These are phyloP conservation scores for Rhexocercosporidium sp. DNA, from an alignment of 2,329 filamentous ascomycete genomes.

Conservation along the genomic window DNA sequence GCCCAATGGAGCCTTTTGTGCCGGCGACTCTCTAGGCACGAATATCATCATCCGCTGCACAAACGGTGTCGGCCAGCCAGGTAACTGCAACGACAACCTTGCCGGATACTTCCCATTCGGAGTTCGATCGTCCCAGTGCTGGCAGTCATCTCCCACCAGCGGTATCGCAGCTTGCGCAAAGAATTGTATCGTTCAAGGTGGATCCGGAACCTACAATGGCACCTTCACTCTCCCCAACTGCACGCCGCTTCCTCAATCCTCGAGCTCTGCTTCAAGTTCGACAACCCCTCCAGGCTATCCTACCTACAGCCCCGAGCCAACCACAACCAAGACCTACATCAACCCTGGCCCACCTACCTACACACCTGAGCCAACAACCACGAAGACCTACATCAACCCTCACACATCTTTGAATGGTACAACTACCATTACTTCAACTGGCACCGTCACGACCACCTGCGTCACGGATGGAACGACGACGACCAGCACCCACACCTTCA, in stretches of 20 bases:
- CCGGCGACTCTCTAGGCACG: conserved; percentile 45
- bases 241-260: conserved; percentile 23
- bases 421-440: conserved; percentile 31
- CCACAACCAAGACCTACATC: conserved; percentile 22
- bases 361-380: conserved; percentile 16
- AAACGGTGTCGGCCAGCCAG: conserved; percentile 46
- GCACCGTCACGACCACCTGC: conserved; percentile 28
- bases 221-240: conserved; percentile 45
- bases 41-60: conserved; percentile 56
- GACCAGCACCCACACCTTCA: conserved; percentile 25
- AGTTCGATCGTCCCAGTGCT: conserved; percentile 47
- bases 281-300: conserved; percentile 21
- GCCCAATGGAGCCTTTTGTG: conserved; percentile 51
- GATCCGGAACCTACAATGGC: conserved; percentile 41
- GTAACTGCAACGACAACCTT: conserved; percentile 53
- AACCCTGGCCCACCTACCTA: conserved; percentile 23
- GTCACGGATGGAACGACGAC: conserved; percentile 27
- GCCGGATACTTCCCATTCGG: conserved; percentile 49
- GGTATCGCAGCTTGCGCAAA: conserved; percentile 56
- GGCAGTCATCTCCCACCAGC: conserved; percentile 44
- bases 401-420: conserved; percentile 23
- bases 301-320: conserved; percentile 19
- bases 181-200: conserved; percentile 54
- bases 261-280: conserved; percentile 40
- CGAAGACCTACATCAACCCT: conserved; percentile 8